Evolutionary conservation across 2,329 filamentous ascomycete genomes (phyloP).

Genomic region (Trichophyton mentagrophytes): DNA sequence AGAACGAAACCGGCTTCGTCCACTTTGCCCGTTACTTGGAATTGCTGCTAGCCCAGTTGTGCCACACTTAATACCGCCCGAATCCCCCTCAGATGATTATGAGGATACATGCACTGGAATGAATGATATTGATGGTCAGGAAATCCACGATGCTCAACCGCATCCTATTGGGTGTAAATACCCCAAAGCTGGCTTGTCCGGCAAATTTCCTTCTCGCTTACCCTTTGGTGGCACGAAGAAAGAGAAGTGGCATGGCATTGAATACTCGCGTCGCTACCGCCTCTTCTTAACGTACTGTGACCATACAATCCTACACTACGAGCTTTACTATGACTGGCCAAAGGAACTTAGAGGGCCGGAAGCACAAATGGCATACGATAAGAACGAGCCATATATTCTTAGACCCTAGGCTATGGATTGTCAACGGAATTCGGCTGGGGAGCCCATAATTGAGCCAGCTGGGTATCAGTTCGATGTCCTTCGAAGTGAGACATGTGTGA

Average conservation of each 20-base stretch:
- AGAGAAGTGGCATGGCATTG: constrained; percentile 27
- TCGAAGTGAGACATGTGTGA: background rate
- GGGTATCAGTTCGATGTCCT: background rate
- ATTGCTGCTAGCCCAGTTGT: constrained; percentile 46
- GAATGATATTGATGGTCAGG: constrained; percentile 4
- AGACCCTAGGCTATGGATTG: constrained; percentile 3
- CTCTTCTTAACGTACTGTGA: constrained; percentile 46
- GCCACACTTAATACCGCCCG: constrained; percentile 31
- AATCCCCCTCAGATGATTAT: constrained; percentile 13
- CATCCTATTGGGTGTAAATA: background rate
- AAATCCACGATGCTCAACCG: background rate
- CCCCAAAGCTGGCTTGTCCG: background rate
- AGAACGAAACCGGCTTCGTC: constrained; percentile 33
- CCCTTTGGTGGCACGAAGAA: constrained; percentile 6
- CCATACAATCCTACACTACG: constrained; percentile 47
- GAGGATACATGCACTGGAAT: constrained; percentile 3
- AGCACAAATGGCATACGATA: constrained; percentile 2
- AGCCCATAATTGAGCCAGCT: background rate
- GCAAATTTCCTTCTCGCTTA: too few relatives aligned
- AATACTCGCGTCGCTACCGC: constrained; percentile 35
- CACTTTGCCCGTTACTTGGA: constrained; percentile 38
- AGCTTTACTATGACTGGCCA: constrained; percentile 38
- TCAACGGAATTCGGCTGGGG: background rate
- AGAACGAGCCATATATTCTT: constrained; percentile 4
- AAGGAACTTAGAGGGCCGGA: constrained; percentile 6